A percentile compares a stretch with the other conserved stretches of the same genome.
These are phyloP conservation scores for Grosmannia penicillata DNA, from an alignment of 2,329 filamentous ascomycete genomes.

Conservation along the genomic window DNA sequence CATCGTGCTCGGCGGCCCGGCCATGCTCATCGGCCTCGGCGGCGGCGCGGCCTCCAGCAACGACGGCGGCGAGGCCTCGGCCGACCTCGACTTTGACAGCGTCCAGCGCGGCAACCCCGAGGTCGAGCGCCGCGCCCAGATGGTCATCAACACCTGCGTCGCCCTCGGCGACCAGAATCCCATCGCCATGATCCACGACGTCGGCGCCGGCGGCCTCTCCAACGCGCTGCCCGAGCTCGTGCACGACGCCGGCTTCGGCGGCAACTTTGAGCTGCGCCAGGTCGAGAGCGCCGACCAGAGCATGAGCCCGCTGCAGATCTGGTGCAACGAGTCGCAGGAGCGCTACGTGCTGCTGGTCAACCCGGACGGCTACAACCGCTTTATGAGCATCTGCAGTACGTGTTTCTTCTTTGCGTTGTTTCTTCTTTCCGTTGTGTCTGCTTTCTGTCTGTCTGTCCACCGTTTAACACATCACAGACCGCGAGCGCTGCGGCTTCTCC, in stretches of 20 bases:
- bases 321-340: slow-evolving; percentile 96
- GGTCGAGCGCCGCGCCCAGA: slow-evolving; percentile 87
- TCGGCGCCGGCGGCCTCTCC: slow-evolving; percentile 71
- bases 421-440: background rate
- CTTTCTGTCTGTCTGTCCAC: background rate
- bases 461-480: slow-evolving; percentile 22
- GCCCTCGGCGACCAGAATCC: slow-evolving; percentile 73
- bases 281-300: slow-evolving; percentile 79
- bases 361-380: slow-evolving; percentile 65
- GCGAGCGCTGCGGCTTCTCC: slow-evolving; percentile 86
- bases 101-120: slow-evolving; percentile 96
- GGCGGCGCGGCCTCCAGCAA: slow-evolving; percentile 91
- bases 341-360: slow-evolving; percentile 87
- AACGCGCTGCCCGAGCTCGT: slow-evolving; percentile 77
- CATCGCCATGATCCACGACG: slow-evolving; percentile 94
- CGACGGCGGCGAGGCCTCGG: slow-evolving; percentile 72
- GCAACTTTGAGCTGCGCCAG: slow-evolving; percentile 86
- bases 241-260: slow-evolving; percentile 81
- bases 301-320: slow-evolving; percentile 94
- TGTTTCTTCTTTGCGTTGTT: too few relatives aligned
- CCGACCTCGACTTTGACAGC: slow-evolving; percentile 90
- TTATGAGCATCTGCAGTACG: slow-evolving; percentile 45
- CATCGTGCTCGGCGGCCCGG: slow-evolving; percentile 85
- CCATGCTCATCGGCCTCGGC: slow-evolving; percentile 94
- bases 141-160: slow-evolving; percentile 92